Evolutionary conservation across 2,329 filamentous ascomycete genomes (phyloP), one percentile per base, ranked within the genome.

Genomic region (Mycosphaerella sp.): DNA sequence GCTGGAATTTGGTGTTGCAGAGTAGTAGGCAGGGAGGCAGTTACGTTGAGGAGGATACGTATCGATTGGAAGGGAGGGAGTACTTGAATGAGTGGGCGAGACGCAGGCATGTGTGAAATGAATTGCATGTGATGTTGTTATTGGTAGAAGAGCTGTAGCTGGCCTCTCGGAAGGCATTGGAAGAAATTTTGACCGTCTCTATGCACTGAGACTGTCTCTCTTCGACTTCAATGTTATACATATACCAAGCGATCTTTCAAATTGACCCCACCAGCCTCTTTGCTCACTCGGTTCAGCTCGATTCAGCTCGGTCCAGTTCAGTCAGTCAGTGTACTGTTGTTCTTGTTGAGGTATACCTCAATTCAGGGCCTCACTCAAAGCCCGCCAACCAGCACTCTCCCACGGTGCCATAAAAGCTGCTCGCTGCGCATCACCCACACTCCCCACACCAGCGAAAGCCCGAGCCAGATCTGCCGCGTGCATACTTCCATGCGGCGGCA

Each of bases 351-450:
- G 10, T n/a, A 38, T n/a, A 10, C 6, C 34, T 51, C 41, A 47
- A n/a, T 43, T 40, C 54, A 56, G 43, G 34, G 39, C 51, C 12
- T 57, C 55, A 17, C 46, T 51, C 59, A 61, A 50, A 4, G 51
- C 47, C 10, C 52, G 42, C 63, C 62, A 64, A 6, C 62, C 63
- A 10, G 10, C 41, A 12, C 21, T 48, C 34, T 57, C 55, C 91
- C 92, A 97, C 5, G 93, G 93, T 38, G 91, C 88, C 62, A 95
- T 70, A 70, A 93, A 80, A 44, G 90, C 80, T 6, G 86, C 85
- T 59, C 80, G 81, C 70, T 95, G 86, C 21, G 87, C 85, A 76
- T 95, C 87, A 3, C 79, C 80, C 3, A 82, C 77, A 55, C 76
- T 81, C 1, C 86, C 84, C 0, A 86, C 90, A 0, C 86, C 85